These are phyloP conservation scores for Thalassia testudinum DNA, from an alignment of 116 monocot genomes.

Conservation along the genomic window DNA sequence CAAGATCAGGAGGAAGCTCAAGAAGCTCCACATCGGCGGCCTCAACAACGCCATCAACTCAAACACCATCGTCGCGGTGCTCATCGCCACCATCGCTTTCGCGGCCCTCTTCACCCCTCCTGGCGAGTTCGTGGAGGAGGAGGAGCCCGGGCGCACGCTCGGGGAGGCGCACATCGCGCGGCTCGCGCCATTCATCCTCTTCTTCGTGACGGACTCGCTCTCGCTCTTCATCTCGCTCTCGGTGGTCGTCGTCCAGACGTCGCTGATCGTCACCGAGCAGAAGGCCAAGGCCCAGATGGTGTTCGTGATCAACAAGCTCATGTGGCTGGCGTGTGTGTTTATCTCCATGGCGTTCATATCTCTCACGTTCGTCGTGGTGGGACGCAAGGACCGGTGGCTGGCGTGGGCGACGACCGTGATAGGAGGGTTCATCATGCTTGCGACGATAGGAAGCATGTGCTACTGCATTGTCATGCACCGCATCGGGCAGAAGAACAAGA, in stretches of 20 bases:
- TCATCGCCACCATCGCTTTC: conserved; percentile 92
- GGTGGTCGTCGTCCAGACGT: conserved; percentile 90
- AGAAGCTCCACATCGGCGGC: conserved; percentile 74
- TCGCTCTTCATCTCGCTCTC: conserved; percentile 88
- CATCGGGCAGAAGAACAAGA: conserved; percentile 55
- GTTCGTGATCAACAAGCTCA: conserved; percentile 87
- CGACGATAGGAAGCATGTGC: conserved; percentile 70
- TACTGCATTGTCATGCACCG: conserved; percentile 62
- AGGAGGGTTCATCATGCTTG: conserved; percentile 50
- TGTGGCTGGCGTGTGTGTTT: conserved; percentile 87
- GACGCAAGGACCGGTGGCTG: conserved; percentile 51
- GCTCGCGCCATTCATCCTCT: conserved; percentile 55
- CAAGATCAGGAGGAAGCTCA: conserved; percentile 59
- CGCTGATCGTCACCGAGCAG: conserved; percentile 74
- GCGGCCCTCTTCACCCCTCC: conserved; percentile 88
- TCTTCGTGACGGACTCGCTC: conserved; percentile 74
- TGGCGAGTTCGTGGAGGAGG: conserved; percentile 35
- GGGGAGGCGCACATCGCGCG: conserved; percentile 77
- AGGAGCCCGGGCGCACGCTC: conserved; percentile 3
- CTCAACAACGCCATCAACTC: conserved; percentile 98
- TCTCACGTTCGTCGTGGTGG: conserved; percentile 76
- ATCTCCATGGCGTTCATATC: conserved; percentile 70
- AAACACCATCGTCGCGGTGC: conserved; percentile 85
- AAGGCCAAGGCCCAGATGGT: conserved; percentile 82
- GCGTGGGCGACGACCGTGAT: conserved; percentile 58